Evolutionary conservation across 495 filamentous ascomycete species (phyloP), one percentile per base, ranked within the genome.

Genomic region (Penicillium silybi): DNA sequence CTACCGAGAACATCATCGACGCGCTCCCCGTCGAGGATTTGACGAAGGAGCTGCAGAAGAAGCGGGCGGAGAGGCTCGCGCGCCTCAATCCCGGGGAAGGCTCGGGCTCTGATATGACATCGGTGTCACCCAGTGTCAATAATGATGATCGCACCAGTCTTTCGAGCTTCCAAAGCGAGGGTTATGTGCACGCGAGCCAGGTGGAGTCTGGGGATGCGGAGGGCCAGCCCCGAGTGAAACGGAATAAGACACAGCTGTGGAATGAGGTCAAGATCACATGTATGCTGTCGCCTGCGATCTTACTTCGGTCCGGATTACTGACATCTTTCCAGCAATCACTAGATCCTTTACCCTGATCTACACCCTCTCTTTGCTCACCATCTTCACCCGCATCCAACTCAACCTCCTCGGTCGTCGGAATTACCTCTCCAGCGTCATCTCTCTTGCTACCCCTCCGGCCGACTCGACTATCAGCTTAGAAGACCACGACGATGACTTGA

Each of bases 201-300:
- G 64, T 86, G 15, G 75, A 84, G 40, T 75, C 80, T 26, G 72
- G 72, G 57, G 48, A 71, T 61, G 45, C 52, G 47, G 63, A 68
- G 49, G 56, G 56, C 37, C 52, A 67, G 43, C 52, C 62, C 38
- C 81, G 76, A 59, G 73, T 83, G 41, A 84, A 83, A 58, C 93
- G 86, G 69, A 88, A 85, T 37, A 98, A 97, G 76, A 80, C 85
- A 20, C 89, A 97, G 70, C 75, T 99, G 16, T 99, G 93, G 93
- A 89, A 95, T 68, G 95, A 99, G 61, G 82, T 99, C 58, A 99
- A 96, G 62, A 96, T 99, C 56, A 87, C 81, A 72, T 90, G 92
- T 95, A 73, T 62, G 88, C 67, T 13, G 23, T 26, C 27, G n/a
- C 4, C 16, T 42, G 8, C 13, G 15, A 5, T 17, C 23, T 22